phyloP scores from a whole-genome alignment of 164 flowering plant species.

The Chimonanthus praecox region DNA sequence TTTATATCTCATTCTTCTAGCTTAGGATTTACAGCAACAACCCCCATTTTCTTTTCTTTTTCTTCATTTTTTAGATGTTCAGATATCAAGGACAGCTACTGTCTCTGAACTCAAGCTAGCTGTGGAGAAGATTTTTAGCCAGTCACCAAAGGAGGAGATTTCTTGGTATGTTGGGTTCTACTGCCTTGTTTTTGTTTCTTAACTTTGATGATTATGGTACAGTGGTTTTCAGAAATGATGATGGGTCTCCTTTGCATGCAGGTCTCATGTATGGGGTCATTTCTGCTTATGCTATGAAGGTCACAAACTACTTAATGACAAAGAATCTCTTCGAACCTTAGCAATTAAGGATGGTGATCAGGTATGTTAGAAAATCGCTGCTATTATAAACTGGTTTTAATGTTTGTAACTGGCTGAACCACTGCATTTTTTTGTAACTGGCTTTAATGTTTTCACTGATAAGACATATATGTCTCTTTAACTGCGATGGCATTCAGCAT shows the following conservation, averaged over 20 bases:
- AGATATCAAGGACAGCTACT: slow-evolving; percentile 45
- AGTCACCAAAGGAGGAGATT: slow-evolving; percentile 44
- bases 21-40: too few relatives aligned
- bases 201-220: background rate
- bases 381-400: background rate
- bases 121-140: slow-evolving; percentile 57
- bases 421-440: too few relatives aligned
- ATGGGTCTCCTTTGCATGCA: slow-evolving; percentile 15
- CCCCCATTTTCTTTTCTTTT: background rate
- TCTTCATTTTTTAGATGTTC: slow-evolving; percentile 38
- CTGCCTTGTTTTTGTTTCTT: background rate
- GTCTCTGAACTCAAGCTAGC: slow-evolving; percentile 65
- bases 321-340: slow-evolving; percentile 28
- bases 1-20: background rate
- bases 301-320: slow-evolving; percentile 50
- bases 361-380: slow-evolving; percentile 30
- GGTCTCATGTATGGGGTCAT: slow-evolving; percentile 87
- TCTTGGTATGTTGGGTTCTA: slow-evolving; percentile 57
- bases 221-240: background rate
- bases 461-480: too few relatives aligned
- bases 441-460: too few relatives aligned
- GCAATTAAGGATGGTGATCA: slow-evolving; percentile 84
- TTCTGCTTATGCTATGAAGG: slow-evolving; percentile 70
- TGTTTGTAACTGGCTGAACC: background rate
- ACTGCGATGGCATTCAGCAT: too few relatives aligned